Evolutionary conservation across 2,329 filamentous ascomycete genomes (phyloP), one percentile per base, ranked within the genome.

Genomic region (Pseudovirgaria hyperparasitica): DNA sequence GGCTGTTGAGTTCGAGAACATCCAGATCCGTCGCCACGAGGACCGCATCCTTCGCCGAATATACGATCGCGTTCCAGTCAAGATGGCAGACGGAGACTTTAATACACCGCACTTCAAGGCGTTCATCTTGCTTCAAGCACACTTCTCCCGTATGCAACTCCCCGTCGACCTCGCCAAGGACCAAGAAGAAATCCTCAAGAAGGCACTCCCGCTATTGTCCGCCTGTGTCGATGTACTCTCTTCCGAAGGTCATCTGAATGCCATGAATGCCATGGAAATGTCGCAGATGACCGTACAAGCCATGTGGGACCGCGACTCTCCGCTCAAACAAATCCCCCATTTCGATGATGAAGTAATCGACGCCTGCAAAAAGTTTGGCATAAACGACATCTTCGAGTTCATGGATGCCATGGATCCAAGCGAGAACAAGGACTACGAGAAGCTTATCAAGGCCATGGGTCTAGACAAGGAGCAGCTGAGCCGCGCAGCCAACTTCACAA

Each of bases 31-130:
- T 33, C 75, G 90, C 19, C 87, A 96, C 48, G 90, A 98, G 54
- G 84, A 92, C 33, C 71, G 72, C 37, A 70, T 94, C 21, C 67
- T 98, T 21, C 78, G 82, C 27, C 82, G 85, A 35, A 90, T 98
- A 40, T 96, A 98, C 54, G 86, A 94, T 44, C 79, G 85, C 27
- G 70, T 92, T 14, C 90, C 90, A 0, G 87, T 94, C 49, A 96
- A 96, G 67, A 90, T 96, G 78, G 70, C 82, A 1, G 72, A 93
- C 39, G 71, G 75, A 9, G 76, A 73, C 32, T 92, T 78, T 45
- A 84, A 94, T 51, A 90, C 84, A n/a, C 85, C 90, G 2, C 85
- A 96, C 50, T 96, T 96, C 69, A 98, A 98, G 60, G 81, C 87
- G 0, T 94, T 96, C 47, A 82, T 96, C n/a, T 67, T 98, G 24